Evolutionary conservation across 768 basidiomycete genomes (phyloP).

Genomic region (Tulasnella sp.): DNA sequence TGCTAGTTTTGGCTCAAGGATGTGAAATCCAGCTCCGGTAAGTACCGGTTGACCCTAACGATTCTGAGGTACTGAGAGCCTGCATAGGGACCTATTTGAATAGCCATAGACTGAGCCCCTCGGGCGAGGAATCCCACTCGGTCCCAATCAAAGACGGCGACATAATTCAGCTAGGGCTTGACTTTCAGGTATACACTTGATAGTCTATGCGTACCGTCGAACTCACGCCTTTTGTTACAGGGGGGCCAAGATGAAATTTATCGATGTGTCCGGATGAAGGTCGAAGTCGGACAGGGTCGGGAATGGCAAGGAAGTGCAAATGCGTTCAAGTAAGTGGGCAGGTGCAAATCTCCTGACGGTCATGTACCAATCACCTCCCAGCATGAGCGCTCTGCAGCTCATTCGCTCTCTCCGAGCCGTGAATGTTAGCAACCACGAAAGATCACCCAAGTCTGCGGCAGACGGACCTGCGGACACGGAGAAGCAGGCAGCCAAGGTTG

Average conservation of each 20-base stretch:
- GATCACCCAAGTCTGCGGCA: not conserved
- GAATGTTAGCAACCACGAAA: not conserved
- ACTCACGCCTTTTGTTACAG: slow-evolving; percentile 26
- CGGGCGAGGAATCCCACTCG: slow-evolving; percentile 67
- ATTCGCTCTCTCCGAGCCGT: not conserved
- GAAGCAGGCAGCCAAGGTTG: not conserved
- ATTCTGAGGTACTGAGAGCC: not conserved
- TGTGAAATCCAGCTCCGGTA: slow-evolving; percentile 66
- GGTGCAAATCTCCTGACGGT: not conserved
- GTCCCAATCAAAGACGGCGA: slow-evolving; percentile 83
- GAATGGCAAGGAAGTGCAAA: slow-evolving; percentile 76
- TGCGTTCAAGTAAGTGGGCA: not conserved
- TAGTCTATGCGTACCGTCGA: not conserved
- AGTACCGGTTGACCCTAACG: not conserved
- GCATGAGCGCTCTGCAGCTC: not conserved
- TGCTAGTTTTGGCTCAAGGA: slow-evolving; percentile 70
- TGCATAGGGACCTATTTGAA: slow-evolving; percentile 70
- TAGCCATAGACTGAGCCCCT: slow-evolving; percentile 71
- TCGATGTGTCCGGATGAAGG: slow-evolving; percentile 88
- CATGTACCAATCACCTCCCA: not conserved
- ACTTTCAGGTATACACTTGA: slow-evolving; percentile 44
- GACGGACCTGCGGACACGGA: not conserved
- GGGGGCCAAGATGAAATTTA: slow-evolving; percentile 95
- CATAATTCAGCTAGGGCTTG: slow-evolving; percentile 86
- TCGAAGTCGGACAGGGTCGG: slow-evolving; percentile 56